Percentiles rank a stretch among this genome's conserved stretches.
phyloP scores from a whole-genome alignment of 2,329 filamentous ascomycete species.

The Didymosphaeria variabile region DNA sequence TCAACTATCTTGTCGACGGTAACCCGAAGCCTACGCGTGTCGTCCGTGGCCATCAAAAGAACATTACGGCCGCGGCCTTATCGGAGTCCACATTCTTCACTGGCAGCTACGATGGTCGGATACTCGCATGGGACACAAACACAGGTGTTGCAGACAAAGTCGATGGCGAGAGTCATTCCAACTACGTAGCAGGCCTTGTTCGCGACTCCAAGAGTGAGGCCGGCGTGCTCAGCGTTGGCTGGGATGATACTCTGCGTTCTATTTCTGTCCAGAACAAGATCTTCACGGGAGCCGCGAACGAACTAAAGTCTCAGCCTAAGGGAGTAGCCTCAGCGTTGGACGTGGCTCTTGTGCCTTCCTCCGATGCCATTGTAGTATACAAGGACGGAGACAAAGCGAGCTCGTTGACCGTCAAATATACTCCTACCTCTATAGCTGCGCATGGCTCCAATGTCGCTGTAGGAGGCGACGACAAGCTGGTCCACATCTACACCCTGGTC shows the following conservation, averaged over 20 bases:
- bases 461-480: constrained; percentile 76
- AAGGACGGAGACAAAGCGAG: constrained; percentile 67
- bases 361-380: constrained; percentile 67
- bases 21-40: constrained; percentile 73
- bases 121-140: constrained; percentile 82
- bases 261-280: constrained; percentile 78
- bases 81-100: constrained; percentile 77
- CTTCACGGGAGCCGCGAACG: constrained; percentile 74
- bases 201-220: constrained; percentile 51
- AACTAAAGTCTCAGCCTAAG: constrained; percentile 82
- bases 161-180: constrained; percentile 83
- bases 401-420: constrained; percentile 68
- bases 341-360: constrained; percentile 61
- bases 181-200: constrained; percentile 82
- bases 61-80: constrained; percentile 78
- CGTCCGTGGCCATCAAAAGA: constrained; percentile 90
- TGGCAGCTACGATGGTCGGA: constrained; percentile 89
- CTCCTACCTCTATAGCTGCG: constrained; percentile 77
- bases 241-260: constrained; percentile 89
- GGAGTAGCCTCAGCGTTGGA: constrained; percentile 69
- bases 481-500: constrained; percentile 76
- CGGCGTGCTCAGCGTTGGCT: constrained; percentile 83
- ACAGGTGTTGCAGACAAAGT: constrained; percentile 74
- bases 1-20: constrained; percentile 85
- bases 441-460: constrained; percentile 75